Base-by-base conservation (phyloP, 495 filamentous ascomycete genomes). In the Cercophora samala region DNA sequence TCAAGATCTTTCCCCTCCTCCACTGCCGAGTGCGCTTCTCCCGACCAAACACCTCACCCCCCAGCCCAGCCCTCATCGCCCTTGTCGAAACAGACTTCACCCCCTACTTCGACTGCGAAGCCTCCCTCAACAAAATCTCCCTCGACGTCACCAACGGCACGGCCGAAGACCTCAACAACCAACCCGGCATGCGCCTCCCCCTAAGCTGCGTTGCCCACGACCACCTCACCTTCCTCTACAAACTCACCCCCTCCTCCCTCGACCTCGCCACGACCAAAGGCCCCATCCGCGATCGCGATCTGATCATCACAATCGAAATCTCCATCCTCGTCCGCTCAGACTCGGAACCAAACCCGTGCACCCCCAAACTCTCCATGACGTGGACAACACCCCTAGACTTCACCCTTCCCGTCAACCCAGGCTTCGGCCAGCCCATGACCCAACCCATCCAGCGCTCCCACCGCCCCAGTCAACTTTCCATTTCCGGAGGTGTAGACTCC, bases 31-130 rank as follows among this genome's bases (percentile, higher is more conserved):
- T 97, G 60, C 84, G 92, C 32, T 96, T 96, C 74, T 88, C 92
- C 6, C 86, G 88, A 65, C 81, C 90, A 25, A 90, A 88, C 66
- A 85, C 86, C 8, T 84, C 84, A 6, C 84, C 87, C 22, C 82
- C 85, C 17, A 87, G 84, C 65, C 82, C 87, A n/a, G 83, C 87
- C 23, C 83, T 94, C 0, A 85, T 96, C 58, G 93, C 93, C 22
- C 90, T 90, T 60, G 82, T 97, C 19, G 93, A 97, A 75, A 81
- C 97, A 61, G 93, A 97, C 76, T 89, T 96, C 63, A 94, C 92
- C 0, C 88, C 92, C 22, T 93, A 92, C 68, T 85, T 92, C 60
- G 86, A 87, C 51, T 91, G 87, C 70, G 87, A 90, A 73, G 86
- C 93, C 58, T 74, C 78, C 6, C 85, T 98, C 32, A 81, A 89